Conservation (phyloP, 352 stramenopile genomes). For the Phytophthora fragariaefolia region DNA sequence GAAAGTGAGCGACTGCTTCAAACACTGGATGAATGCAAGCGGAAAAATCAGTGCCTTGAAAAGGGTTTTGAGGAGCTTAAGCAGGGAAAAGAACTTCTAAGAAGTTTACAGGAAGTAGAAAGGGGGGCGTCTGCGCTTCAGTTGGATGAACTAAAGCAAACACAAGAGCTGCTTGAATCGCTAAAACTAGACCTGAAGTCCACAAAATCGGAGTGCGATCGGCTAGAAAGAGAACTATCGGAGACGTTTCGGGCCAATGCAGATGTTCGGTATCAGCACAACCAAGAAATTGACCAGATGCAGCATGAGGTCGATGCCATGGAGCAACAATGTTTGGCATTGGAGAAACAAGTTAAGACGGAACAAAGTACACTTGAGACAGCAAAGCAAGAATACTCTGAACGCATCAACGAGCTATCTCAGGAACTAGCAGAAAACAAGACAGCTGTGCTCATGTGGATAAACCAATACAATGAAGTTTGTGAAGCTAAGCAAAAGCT, state of each 20-base stretch:
- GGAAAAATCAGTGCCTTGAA: slow-evolving; percentile 37
- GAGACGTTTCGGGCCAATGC: slow-evolving; percentile 12
- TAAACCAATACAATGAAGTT: slow-evolving; percentile 63
- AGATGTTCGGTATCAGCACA: slow-evolving; percentile 8
- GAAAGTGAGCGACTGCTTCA: slow-evolving; percentile 36
- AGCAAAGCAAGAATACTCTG: slow-evolving; percentile 14
- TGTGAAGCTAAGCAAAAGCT: slow-evolving; percentile 42
- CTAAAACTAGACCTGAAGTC: slow-evolving; percentile 34
- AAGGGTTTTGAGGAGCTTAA: slow-evolving; percentile 44
- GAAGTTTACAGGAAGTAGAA: slow-evolving; percentile 45
- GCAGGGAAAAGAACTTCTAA: slow-evolving; percentile 44
- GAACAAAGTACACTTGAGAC: slow-evolving; percentile 26
- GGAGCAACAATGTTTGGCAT: slow-evolving; percentile 1
- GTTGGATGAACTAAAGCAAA: slow-evolving; percentile 35
- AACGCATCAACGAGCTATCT: slow-evolving; percentile 23
- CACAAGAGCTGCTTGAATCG: slow-evolving; percentile 24
- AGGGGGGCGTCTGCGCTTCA: slow-evolving; percentile 32
- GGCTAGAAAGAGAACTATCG: slow-evolving; percentile 22
- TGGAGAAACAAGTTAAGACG: slow-evolving; percentile 22
- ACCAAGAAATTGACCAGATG: slow-evolving; percentile 6
- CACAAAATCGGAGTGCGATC: slow-evolving; percentile 29
- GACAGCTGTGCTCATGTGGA: slow-evolving; percentile 73
- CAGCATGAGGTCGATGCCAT: slow-evolving; percentile 28
- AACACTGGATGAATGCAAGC: slow-evolving; percentile 36
- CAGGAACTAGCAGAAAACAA: slow-evolving; percentile 61